phyloP scores from a whole-genome alignment of 2,329 filamentous ascomycete genomes.

The Teratosphaeria epicoccoides region DNA sequence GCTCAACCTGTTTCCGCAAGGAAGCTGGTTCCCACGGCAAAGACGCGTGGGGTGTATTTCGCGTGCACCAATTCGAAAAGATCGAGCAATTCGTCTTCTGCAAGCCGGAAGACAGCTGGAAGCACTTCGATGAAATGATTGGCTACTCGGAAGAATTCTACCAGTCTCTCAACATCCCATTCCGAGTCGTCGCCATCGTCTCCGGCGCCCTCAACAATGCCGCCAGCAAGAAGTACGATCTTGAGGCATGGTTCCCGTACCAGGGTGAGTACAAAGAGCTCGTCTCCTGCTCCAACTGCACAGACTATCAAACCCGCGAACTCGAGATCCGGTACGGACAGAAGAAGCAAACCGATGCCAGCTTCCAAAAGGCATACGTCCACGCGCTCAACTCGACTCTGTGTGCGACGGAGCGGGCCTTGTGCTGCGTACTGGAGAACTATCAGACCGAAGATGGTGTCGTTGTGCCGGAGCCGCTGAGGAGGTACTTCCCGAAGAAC shows the following conservation, averaged over 20 bases:
- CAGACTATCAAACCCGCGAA: conserved; percentile 89
- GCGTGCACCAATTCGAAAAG: conserved; percentile 97
- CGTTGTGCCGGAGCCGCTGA: conserved; percentile 68
- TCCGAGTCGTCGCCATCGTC: conserved; percentile 86
- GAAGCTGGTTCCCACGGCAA: conserved; percentile 86
- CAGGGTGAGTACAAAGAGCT: conserved; percentile 98
- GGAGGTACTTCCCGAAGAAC: conserved; percentile 81
- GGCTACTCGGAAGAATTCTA: conserved; percentile 87
- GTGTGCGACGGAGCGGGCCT: conserved; percentile 79
- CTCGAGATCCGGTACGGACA: conserved; percentile 79
- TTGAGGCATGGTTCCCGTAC: conserved; percentile 94
- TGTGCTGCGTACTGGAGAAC: conserved; percentile 94
- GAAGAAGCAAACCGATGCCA: conserved; percentile 70
- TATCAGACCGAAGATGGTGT: conserved; percentile 89
- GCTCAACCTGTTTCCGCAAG: conserved; percentile 90
- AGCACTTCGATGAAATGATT: conserved; percentile 91
- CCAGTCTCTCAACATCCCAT: conserved; percentile 76
- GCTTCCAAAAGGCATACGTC: conserved; percentile 78
- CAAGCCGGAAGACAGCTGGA: conserved; percentile 84
- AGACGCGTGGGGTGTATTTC: conserved; percentile 96
- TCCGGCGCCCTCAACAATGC: conserved; percentile 92
- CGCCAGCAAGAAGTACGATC: conserved; percentile 83
- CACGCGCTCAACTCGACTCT: conserved; percentile 86
- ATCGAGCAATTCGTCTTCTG: conserved; percentile 71
- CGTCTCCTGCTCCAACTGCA: conserved; percentile 95